A percentile compares a stretch with the other conserved stretches of the same genome.
phyloP scores from a whole-genome alignment of 1,284 basidiomycete genomes.

The Gastroboletus turbinatus region DNA sequence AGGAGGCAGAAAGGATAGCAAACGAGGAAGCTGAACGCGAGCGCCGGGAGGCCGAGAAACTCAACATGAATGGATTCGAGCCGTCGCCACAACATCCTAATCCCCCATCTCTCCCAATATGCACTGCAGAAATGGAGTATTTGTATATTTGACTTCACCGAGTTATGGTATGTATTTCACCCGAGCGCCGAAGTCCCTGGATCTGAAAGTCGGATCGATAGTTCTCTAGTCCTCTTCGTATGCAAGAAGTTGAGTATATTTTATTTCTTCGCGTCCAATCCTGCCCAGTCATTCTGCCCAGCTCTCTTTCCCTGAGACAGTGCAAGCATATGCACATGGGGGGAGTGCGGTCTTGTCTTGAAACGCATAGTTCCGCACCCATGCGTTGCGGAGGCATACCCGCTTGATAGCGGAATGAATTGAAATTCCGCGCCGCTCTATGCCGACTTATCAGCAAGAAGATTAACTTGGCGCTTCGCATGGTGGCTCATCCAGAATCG shows the following conservation, averaged over 20 bases:
- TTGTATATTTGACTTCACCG: background rate
- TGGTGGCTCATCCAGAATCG: background rate
- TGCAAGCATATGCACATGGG: background rate
- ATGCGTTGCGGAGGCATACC: background rate
- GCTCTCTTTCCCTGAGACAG: background rate
- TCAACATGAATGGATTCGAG: background rate
- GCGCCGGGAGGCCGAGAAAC: too few species aligned
- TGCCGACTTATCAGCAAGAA: background rate
- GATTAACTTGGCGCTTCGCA: background rate
- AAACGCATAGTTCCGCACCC: background rate
- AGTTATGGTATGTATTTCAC: background rate
- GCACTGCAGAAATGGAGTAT: background rate
- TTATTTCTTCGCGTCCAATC: background rate
- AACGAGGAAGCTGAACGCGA: too few species aligned
- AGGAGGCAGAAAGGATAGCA: too few species aligned
- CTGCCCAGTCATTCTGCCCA: background rate
- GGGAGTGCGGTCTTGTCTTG: background rate
- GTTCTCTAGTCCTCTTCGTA: background rate
- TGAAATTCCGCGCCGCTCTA: background rate
- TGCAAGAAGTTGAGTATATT: background rate
- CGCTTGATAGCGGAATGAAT: background rate
- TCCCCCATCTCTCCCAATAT: background rate
- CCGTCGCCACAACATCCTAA: background rate
- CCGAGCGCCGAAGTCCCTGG: background rate
- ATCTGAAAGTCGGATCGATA: background rate